Evolutionary conservation across 331 rosid species (phyloP).

Genomic region (Cucumis variabilis): DNA sequence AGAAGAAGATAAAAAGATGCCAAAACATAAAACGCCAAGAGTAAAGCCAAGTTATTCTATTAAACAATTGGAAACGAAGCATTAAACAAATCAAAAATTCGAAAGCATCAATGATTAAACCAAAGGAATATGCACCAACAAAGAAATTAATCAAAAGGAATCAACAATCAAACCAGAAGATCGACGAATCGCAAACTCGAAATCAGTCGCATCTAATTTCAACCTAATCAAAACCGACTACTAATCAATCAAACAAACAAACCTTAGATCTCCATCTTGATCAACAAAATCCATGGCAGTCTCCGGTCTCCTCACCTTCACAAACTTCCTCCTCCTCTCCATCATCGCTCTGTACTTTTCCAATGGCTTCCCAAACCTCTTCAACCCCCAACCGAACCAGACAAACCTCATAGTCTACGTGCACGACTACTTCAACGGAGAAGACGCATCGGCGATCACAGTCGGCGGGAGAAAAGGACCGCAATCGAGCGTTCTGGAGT

Average conservation of each 20-base stretch:
- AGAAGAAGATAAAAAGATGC: neutral
- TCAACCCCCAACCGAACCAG: constrained; percentile 45
- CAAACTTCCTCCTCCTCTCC: constrained; percentile 51
- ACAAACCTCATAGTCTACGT: constrained; percentile 66
- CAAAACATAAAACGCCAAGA: constrained; percentile 8
- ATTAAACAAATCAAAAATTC: neutral
- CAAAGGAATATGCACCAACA: constrained; percentile 2
- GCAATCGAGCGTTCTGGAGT: constrained; percentile 50
- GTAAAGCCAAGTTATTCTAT: neutral
- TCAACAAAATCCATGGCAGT: constrained; percentile 30
- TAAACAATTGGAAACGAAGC: neutral
- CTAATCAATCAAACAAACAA: neutral
- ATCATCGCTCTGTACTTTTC: constrained; percentile 48
- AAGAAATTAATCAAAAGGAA: neutral
- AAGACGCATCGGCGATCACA: constrained; percentile 52
- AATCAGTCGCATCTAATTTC: neutral
- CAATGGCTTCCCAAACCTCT: constrained; percentile 44
- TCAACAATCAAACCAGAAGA: neutral
- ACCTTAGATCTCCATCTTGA: neutral
- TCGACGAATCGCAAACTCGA: neutral
- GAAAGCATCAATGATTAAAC: neutral
- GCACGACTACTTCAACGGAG: constrained; percentile 67
- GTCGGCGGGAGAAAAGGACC: constrained; percentile 54
- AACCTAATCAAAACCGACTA: neutral
- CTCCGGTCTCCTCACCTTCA: constrained; percentile 41